These are phyloP conservation scores for Serendipita sp. DNA, from an alignment of 768 basidiomycete genomes.

Conservation along the genomic window DNA sequence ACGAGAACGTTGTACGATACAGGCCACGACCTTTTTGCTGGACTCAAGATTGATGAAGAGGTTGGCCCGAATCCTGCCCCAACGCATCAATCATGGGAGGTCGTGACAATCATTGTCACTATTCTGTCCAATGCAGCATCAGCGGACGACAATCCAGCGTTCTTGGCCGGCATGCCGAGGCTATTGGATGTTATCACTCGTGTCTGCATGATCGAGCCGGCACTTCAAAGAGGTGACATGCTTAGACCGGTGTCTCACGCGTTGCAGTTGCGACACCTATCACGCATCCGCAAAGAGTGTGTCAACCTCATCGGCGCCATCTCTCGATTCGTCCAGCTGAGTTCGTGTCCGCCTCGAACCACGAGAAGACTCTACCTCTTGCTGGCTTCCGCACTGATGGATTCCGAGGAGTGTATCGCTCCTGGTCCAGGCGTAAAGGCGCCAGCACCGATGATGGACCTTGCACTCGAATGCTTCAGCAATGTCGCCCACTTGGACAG, in stretches of 20 bases:
- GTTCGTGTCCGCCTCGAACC: slow-evolving; percentile 29
- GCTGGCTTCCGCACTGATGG: slow-evolving; percentile 52
- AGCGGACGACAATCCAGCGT: not conserved
- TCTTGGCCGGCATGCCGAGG: not conserved
- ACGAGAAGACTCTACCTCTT: slow-evolving; percentile 47
- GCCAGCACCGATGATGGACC: slow-evolving; percentile 40
- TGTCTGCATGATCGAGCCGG: not conserved
- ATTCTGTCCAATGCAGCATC: not conserved
- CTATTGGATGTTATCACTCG: not conserved
- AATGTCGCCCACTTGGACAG: slow-evolving; percentile 57
- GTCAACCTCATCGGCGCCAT: slow-evolving; percentile 40
- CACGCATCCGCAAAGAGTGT: slow-evolving; percentile 35
- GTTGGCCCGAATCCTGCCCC: slow-evolving; percentile 28
- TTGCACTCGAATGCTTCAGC: slow-evolving; percentile 76
- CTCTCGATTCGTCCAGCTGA: slow-evolving; percentile 24
- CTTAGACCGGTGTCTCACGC: slow-evolving; percentile 2
- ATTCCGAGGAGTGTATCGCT: slow-evolving; percentile 46
- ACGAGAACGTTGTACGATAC: slow-evolving; percentile 40
- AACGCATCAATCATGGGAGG: slow-evolving; percentile 28
- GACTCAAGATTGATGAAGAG: slow-evolving; percentile 20
- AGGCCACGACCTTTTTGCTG: slow-evolving; percentile 43
- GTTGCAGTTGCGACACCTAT: slow-evolving; percentile 41
- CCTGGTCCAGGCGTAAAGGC: slow-evolving; percentile 38
- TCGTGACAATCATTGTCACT: not conserved
- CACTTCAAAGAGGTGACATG: not conserved